Evolutionary conservation across 2,329 filamentous ascomycete species (phyloP).

Genomic region (Fonsecaea nubica): DNA sequence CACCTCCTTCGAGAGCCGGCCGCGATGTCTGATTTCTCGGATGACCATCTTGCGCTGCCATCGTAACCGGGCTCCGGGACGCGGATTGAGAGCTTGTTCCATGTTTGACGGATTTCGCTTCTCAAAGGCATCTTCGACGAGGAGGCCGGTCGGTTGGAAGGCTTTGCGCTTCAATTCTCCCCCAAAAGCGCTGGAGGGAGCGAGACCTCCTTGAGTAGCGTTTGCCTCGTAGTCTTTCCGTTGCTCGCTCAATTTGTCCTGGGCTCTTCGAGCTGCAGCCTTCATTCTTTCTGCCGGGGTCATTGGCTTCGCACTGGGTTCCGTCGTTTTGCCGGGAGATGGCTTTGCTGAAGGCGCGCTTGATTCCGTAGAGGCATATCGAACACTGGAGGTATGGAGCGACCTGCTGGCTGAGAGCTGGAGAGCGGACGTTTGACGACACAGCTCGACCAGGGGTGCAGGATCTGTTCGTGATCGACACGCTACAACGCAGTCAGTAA

Average conservation of each 20-base stretch:
- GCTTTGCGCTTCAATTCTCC: slow-evolving; percentile 35
- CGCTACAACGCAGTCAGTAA: slow-evolving; percentile 4
- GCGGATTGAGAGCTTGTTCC: slow-evolving; percentile 73
- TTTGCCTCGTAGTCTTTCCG: slow-evolving; percentile 22
- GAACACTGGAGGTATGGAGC: slow-evolving; percentile 17
- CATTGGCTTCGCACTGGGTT: slow-evolving; percentile 13
- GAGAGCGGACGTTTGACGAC: slow-evolving; percentile 22
- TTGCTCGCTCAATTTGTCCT: slow-evolving; percentile 23
- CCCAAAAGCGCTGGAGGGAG: slow-evolving; percentile 27
- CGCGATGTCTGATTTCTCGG: slow-evolving; percentile 71
- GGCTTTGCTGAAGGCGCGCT: background rate
- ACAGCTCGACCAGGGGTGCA: slow-evolving; percentile 18
- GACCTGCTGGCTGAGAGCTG: slow-evolving; percentile 11
- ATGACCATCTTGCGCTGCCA: slow-evolving; percentile 88
- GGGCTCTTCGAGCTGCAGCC: slow-evolving; percentile 22
- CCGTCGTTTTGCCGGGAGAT: background rate
- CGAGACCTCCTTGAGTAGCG: slow-evolving; percentile 25
- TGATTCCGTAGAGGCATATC: slow-evolving; percentile 5
- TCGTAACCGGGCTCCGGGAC: slow-evolving; percentile 71
- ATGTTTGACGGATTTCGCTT: slow-evolving; percentile 60
- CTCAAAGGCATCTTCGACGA: slow-evolving; percentile 39
- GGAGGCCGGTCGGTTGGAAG: slow-evolving; percentile 1
- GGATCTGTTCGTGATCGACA: slow-evolving; percentile 10
- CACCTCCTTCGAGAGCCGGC: slow-evolving; percentile 70
- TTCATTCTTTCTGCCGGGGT: slow-evolving; percentile 25